Conservation (phyloP, 805 yeast species). For the Metschnikowia vanudenii region DNA sequence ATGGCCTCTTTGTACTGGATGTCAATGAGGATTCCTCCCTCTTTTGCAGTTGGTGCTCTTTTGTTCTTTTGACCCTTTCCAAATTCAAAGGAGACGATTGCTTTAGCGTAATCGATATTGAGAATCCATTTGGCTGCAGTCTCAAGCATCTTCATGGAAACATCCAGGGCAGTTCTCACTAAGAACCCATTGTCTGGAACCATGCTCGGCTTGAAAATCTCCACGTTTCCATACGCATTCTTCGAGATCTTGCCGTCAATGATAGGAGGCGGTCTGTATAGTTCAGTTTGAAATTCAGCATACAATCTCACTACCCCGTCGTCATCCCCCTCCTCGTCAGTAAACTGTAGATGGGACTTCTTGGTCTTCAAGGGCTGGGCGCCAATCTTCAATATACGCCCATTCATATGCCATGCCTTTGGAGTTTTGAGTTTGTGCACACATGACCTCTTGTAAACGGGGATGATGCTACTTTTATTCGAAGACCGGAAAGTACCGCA, state of each 20-base stretch:
- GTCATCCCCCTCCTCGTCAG: slow-evolving; percentile 52
- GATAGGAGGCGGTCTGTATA: slow-evolving; percentile 64
- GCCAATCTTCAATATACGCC: slow-evolving; percentile 72
- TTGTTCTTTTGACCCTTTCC: slow-evolving; percentile 28
- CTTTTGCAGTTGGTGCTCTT: slow-evolving; percentile 54
- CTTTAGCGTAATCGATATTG: slow-evolving; percentile 78
- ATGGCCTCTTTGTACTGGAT: slow-evolving; percentile 61
- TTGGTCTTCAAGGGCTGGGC: slow-evolving; percentile 54
- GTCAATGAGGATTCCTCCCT: slow-evolving; percentile 77
- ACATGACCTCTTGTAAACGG: slow-evolving; percentile 66
- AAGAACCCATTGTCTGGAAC: slow-evolving; percentile 76
- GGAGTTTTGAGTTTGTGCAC: slow-evolving; percentile 68
- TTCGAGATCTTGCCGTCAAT: slow-evolving; percentile 67
- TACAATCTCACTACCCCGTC: slow-evolving; percentile 56
- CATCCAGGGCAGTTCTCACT: slow-evolving; percentile 29
- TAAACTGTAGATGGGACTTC: slow-evolving; percentile 12
- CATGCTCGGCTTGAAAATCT: slow-evolving; percentile 75
- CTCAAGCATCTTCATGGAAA: slow-evolving; percentile 49
- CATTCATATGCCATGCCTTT: slow-evolving; percentile 82
- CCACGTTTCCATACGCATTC: slow-evolving; percentile 82
- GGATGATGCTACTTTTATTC: slow-evolving; percentile 33
- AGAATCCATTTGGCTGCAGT: slow-evolving; percentile 66
- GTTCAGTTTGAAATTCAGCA: slow-evolving; percentile 73
- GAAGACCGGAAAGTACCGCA: slow-evolving; percentile 68
- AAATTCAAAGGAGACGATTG: slow-evolving; percentile 85